Evolutionary conservation across 495 filamentous ascomycete species (phyloP), one percentile per base, ranked within the genome.

Genomic region (Cryomyces antarcticus): DNA sequence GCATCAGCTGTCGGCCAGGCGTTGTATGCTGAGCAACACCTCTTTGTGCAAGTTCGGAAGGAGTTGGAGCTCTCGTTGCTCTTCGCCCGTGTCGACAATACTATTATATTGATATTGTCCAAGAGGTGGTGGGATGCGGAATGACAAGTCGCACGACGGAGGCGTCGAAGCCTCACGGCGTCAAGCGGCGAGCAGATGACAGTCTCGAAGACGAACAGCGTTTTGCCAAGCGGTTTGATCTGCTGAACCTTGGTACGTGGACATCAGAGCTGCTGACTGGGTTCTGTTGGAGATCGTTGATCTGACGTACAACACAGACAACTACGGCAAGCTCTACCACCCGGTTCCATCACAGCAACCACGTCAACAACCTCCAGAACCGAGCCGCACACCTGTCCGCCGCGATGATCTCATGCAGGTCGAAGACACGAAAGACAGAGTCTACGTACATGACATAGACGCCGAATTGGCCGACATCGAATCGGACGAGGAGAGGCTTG

Each of bases 381-480:
- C 17, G 17, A 24, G 17, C 38, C 37, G 5, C 11, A 24, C 49
- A 4, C 17, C 17, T 24, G 17, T 24, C 50, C 37, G 4, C 37
- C 48, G 38, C n/a, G 60, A 68, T 45, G 78, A 87, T 49, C 48
- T 58, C 31, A 93, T 97, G 89, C 69, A 82, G 41, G 60, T 96
- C 41, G 89, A 97, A 62, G 78, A 94, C 57, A 78, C 86, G 12
- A 78, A 78, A 49, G 64, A 88, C 59, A 83, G 77, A 44, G 72
- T 93, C 41, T 97, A 86, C 65, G 85, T 97, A 54, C 72, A 87
- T 65, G 73, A 89, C 56, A 65, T 97, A 27, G 89, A 93, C 49
- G 80, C 72, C 42, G 88, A 97, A 62, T 70, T 95, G 35, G 75
- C 74, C 0, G 78, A 81, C 6, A 53, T 63, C 27, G 71, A 76